Conservation (phyloP, 495 filamentous ascomycete species). For the Penicillium canariense region DNA sequence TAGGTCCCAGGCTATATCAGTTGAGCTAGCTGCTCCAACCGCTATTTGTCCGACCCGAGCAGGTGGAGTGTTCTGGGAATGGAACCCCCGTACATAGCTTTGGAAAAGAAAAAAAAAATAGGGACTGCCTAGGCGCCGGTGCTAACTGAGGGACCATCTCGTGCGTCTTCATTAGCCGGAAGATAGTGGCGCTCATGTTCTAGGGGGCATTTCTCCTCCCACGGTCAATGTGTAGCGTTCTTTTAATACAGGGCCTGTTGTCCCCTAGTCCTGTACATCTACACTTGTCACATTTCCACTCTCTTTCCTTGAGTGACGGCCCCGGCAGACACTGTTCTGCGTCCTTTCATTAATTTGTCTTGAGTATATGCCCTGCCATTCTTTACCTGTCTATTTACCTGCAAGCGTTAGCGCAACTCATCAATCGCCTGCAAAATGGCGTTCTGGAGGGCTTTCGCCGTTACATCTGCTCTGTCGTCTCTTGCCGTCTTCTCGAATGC, state of each 20-base stretch:
- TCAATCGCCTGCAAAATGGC: constrained; percentile 34
- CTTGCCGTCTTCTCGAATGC: constrained; percentile 38
- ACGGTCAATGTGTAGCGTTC: neutral
- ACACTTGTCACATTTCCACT: constrained; percentile 15
- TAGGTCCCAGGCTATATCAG: neutral
- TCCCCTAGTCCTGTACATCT: neutral
- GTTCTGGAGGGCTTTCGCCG: constrained; percentile 25
- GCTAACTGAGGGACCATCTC: neutral
- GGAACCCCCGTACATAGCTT: neutral
- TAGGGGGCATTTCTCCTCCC: constrained; percentile 6
- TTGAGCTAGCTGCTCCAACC: neutral
- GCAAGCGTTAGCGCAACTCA: constrained; percentile 22
- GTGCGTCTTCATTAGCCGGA: neutral
- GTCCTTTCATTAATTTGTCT: constrained; percentile 46
- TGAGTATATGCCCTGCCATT: constrained; percentile 13
- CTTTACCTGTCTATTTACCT: constrained; percentile 16
- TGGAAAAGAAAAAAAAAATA: neutral
- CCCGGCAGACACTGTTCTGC: constrained; percentile 46
- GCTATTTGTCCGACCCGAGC: neutral
- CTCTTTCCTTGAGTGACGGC: constrained; percentile 26
- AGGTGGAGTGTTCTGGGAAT: neutral
- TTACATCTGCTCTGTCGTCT: constrained; percentile 29
- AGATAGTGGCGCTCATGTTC: neutral
- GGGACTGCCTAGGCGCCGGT: neutral
- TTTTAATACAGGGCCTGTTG: constrained; percentile 8